Evolutionary conservation across 768 basidiomycete genomes (phyloP).

Genomic region (Russula earlei): DNA sequence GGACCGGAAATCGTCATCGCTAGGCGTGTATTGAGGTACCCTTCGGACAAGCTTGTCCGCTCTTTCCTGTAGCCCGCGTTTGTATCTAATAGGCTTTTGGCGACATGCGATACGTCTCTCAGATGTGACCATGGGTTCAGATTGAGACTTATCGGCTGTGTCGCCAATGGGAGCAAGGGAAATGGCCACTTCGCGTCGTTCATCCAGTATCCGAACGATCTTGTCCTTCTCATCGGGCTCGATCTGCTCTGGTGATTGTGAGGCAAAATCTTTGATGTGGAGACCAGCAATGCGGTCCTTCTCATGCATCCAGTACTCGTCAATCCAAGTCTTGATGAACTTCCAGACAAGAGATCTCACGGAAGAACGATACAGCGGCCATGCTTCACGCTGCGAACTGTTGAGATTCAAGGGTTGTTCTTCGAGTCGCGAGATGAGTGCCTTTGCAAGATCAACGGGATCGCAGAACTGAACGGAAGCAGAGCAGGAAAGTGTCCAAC

Average conservation of each 20-base stretch:
- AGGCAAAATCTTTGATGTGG: conserved; percentile 9
- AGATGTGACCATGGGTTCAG: background rate
- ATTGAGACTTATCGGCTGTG: background rate
- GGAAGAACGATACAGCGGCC: conserved; percentile 2
- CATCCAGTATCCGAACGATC: background rate
- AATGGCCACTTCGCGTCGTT: conserved; percentile 5
- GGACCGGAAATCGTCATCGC: background rate
- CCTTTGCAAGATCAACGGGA: conserved; percentile 5
- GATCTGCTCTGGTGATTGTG: background rate
- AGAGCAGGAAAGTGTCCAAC: conserved; percentile 6
- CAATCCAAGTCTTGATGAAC: conserved; percentile 8
- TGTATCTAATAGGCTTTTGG: conserved; percentile 3
- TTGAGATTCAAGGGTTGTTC: background rate
- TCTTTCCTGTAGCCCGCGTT: background rate
- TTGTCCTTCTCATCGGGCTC: background rate
- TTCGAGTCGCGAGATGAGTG: conserved; percentile 9
- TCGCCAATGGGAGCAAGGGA: background rate
- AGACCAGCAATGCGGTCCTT: conserved; percentile 9
- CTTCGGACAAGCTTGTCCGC: background rate
- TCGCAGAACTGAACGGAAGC: conserved; percentile 10
- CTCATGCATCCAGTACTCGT: conserved; percentile 11
- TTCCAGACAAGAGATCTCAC: conserved; percentile 1
- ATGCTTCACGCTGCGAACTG: background rate
- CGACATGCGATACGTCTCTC: conserved; percentile 2
- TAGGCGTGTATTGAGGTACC: conserved; percentile 1